A percentile compares a stretch with the other conserved stretches of the same genome.
phyloP scores from a whole-genome alignment of 2,329 filamentous ascomycete genomes.

The Xylariomycetidae sp. region DNA sequence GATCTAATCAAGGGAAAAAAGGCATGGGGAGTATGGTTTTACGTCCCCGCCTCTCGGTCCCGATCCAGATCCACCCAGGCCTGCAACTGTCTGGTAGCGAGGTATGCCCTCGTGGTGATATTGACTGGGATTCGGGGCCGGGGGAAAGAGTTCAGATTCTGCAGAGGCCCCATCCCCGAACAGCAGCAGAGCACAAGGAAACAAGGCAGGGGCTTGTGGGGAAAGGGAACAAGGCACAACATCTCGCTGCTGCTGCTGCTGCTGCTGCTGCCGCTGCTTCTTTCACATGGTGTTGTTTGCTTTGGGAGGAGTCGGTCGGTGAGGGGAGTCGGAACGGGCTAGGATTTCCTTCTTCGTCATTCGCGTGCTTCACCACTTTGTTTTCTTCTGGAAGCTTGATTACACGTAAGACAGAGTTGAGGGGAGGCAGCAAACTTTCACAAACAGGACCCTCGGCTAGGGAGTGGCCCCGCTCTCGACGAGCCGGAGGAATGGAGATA shows the following conservation, averaged over 20 bases:
- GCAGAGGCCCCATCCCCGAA: too few species aligned
- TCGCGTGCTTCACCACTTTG: too few species aligned
- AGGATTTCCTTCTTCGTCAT: not conserved
- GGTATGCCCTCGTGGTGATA: not conserved
- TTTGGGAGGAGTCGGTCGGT: not conserved
- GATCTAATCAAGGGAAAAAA: too few species aligned
- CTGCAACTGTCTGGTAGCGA: not conserved
- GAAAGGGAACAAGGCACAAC: too few species aligned
- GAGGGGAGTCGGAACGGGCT: too few species aligned
- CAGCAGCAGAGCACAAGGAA: too few species aligned
- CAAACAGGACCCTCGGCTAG: constrained; percentile 3
- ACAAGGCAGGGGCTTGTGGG: too few species aligned
- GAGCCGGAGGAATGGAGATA: constrained; percentile 6
- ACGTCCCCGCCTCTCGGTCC: too few species aligned
- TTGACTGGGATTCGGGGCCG: not conserved
- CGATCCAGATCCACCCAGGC: constrained; percentile 3
- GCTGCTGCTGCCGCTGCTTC: too few species aligned
- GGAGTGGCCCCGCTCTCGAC: constrained; percentile 2
- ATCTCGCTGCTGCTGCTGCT: not conserved
- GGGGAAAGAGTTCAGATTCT: too few species aligned
- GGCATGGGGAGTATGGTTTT: too few species aligned
- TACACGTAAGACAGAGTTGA: constrained; percentile 3
- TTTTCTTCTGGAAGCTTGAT: too few species aligned
- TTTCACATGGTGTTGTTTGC: not conserved
- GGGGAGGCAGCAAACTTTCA: constrained; percentile 1